Conservation (phyloP, 2,329 filamentous ascomycete genomes). For the Cytospora piceicola region DNA sequence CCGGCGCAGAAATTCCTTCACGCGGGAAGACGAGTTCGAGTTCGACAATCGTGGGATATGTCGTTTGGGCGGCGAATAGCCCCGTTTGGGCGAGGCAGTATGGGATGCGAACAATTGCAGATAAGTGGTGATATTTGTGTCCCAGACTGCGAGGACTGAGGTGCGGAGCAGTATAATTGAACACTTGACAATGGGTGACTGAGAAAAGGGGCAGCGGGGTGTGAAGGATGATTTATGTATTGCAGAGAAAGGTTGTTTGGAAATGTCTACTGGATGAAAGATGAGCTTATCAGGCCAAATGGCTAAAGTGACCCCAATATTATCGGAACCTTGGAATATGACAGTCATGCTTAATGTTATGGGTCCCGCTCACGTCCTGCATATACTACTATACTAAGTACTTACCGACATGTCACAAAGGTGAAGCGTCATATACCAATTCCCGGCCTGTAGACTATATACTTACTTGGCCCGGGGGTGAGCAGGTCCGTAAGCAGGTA, state of each 20-base stretch:
- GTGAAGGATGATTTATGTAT: background rate
- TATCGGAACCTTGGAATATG: no score
- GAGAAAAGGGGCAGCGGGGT: background rate
- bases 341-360: no score
- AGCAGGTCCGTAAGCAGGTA: no score
- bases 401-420: no score
- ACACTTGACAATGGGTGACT: background rate
- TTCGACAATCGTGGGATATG: conserved; percentile 39
- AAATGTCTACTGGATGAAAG: background rate
- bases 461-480: no score
- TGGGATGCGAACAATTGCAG: background rate
- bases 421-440: no score
- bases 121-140: background rate
- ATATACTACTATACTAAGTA: no score
- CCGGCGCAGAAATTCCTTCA: conserved; percentile 38
- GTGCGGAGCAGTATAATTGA: background rate
- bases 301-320: no score
- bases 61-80: background rate
- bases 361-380: no score
- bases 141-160: background rate
- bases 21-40: conserved; percentile 39
- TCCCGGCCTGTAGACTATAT: no score
- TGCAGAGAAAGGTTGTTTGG: background rate
- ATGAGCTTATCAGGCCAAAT: background rate
- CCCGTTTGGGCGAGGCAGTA: background rate